Conservation (phyloP, 164 flowering plant species). For the Kingdonia uniflora region DNA sequence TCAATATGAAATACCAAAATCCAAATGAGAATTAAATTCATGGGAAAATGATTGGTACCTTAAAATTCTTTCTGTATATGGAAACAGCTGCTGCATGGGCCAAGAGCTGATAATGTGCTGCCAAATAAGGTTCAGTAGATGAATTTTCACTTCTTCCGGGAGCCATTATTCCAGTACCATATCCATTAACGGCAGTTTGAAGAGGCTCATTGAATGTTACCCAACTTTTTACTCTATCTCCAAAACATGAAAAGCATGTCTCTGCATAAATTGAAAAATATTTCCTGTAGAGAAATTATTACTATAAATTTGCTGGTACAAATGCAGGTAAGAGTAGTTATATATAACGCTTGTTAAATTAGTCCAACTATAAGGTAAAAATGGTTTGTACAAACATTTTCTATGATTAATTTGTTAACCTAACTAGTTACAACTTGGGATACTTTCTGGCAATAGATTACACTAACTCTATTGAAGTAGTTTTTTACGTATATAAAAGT, state of each 20-base stretch:
- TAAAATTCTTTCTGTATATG: constrained; percentile 54
- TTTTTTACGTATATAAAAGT: too few species aligned
- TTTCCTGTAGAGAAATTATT: constrained; percentile 31
- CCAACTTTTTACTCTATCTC: constrained; percentile 93
- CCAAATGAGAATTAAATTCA: background rate
- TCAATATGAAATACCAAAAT: too few species aligned
- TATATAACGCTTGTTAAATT: too few species aligned
- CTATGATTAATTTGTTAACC: too few species aligned
- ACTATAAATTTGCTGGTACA: too few species aligned
- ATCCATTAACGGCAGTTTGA: constrained; percentile 79
- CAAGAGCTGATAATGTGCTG: constrained; percentile 72
- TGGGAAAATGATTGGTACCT: constrained; percentile 30
- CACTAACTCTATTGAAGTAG: too few species aligned
- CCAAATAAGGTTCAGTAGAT: constrained; percentile 64
- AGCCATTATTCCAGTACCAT: constrained; percentile 62
- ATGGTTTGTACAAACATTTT: too few species aligned
- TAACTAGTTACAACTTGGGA: too few species aligned
- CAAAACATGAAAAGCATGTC: constrained; percentile 80
- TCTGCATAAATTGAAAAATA: constrained; percentile 78
- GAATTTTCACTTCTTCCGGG: constrained; percentile 70
- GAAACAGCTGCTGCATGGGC: constrained; percentile 85
- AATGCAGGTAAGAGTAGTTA: too few species aligned
- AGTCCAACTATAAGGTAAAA: too few species aligned
- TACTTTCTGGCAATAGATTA: too few species aligned
- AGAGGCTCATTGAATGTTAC: constrained; percentile 83